Base-by-base conservation (phyloP, 306 rosid species). In the Quercus dentata region DNA sequence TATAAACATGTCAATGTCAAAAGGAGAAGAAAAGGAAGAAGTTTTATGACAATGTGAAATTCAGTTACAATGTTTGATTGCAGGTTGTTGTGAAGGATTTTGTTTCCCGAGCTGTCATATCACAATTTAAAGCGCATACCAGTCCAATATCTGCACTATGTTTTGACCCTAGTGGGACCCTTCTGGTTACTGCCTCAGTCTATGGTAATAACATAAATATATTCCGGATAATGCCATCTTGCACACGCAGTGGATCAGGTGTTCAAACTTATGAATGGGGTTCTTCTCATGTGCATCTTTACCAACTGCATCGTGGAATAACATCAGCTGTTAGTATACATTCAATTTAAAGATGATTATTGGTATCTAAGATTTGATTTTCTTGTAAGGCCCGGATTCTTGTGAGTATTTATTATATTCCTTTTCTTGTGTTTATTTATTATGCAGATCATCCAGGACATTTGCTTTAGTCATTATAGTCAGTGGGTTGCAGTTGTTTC, bases 401-500 rank as follows among this genome's bases (percentile, higher is more conserved):
- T 77, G 5, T 52, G 52, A 68, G 8, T 19, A 19, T 67, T n/a
- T 18, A 67, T 68, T 19, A 11, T 76, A 62, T 41, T 77, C 69
- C 69, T 68, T 56, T 69, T 69, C 49, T 38, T 20, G 58, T 55
- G 65, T 79, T 67, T 74, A 20, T 76, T 59, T 74, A 71, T 80
- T 79, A 56, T 65, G 72, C 96, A 94, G 98, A 86, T 89, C 82
- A 94, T 94, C 82, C 98, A 94, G 87, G 97, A 94, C 81, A 94
- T 94, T 77, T 92, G 98, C 85, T 94, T 94, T 81, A 94, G 98
- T 80, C 82, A 87, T 72, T 94, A 85, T 73, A 92, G 97, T 83
- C 97, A 92, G 74, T 94, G 98, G 98, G 86, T 94, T 78, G 97
- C 96, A 62, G 81, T 94, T 88, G 94, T 94, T 78, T 94, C 98